A percentile compares a stretch with the other conserved stretches of the same genome.
Conservation (phyloP, 2,329 filamentous ascomycete genomes). For the Fusarium marasasianum region DNA sequence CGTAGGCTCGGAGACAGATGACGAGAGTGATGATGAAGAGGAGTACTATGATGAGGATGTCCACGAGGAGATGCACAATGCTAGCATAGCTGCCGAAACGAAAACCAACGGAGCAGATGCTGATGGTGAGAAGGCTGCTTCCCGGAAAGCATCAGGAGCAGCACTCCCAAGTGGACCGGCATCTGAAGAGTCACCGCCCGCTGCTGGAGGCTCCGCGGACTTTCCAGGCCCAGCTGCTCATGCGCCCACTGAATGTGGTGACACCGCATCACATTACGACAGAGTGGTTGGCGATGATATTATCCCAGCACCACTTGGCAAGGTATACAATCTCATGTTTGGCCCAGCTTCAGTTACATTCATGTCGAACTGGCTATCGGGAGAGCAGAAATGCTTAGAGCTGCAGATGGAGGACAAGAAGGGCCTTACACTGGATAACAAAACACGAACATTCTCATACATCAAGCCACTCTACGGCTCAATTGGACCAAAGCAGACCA, state of each 20-base stretch:
- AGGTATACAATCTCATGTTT: constrained; percentile 89
- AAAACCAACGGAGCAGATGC: constrained; percentile 53
- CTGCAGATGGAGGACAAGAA: constrained; percentile 86
- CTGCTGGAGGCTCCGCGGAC: constrained; percentile 62
- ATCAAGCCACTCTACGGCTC: constrained; percentile 88
- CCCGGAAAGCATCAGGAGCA: constrained; percentile 76
- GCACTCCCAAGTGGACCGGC: constrained; percentile 54
- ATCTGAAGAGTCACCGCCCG: constrained; percentile 58
- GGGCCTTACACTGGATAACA: constrained; percentile 78
- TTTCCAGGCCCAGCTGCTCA: constrained; percentile 89
- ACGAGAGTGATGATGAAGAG: constrained; percentile 70
- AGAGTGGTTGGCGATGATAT: constrained; percentile 85
- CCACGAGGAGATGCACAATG: constrained; percentile 82
- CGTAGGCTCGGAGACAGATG: constrained; percentile 67
- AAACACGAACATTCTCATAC: constrained; percentile 80
- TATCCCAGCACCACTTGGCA: constrained; percentile 87
- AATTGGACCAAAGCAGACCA: constrained; percentile 93
- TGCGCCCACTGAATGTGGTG: constrained; percentile 84
- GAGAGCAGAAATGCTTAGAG: constrained; percentile 90
- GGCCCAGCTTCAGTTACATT: constrained; percentile 81
- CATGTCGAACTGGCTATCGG: constrained; percentile 86
- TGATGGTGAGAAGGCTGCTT: constrained; percentile 69
- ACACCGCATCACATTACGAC: constrained; percentile 82
- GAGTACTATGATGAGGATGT: constrained; percentile 74
- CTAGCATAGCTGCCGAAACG: constrained; percentile 65